A percentile compares a stretch with the other conserved stretches of the same genome.
phyloP scores from a whole-genome alignment of 768 basidiomycete species.

The Cystobasidium ongulense region DNA sequence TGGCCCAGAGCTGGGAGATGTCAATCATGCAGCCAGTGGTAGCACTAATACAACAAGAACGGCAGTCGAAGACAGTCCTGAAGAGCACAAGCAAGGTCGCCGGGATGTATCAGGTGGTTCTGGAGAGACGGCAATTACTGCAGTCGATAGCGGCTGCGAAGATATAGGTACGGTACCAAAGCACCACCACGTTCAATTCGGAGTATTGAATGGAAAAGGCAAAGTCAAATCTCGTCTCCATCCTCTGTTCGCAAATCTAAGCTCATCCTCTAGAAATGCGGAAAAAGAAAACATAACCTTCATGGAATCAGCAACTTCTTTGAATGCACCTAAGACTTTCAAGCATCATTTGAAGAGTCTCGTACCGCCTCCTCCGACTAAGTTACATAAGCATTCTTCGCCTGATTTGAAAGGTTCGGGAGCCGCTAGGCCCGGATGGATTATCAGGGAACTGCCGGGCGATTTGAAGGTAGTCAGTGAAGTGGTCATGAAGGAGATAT shows the following conservation, averaged over 20 bases:
- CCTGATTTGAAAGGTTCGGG: background rate
- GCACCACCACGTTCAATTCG: background rate
- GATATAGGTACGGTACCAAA: background rate
- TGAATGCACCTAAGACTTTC: slow-evolving; percentile 17
- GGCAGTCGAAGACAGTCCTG: background rate
- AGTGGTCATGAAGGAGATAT: slow-evolving; percentile 73
- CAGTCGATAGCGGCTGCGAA: slow-evolving; percentile 15
- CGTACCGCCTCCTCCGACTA: slow-evolving; percentile 13
- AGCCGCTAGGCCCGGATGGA: background rate
- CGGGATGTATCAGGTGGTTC: slow-evolving; percentile 15
- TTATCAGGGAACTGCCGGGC: slow-evolving; percentile 56
- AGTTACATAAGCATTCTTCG: slow-evolving; percentile 30
- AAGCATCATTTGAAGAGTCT: slow-evolving; percentile 32
- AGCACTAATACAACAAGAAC: background rate
- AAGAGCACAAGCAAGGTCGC: background rate
- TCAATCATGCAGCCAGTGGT: background rate
- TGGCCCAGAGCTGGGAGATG: background rate
- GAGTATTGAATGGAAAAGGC: background rate
- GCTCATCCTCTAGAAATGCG: background rate
- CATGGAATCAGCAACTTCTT: background rate
- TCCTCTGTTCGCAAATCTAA: background rate
- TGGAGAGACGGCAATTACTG: background rate
- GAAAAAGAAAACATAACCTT: background rate
- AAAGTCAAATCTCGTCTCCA: background rate
- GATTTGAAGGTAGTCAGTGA: slow-evolving; percentile 77